These are phyloP conservation scores for Amanita rimosa DNA, from an alignment of 768 basidiomycete species.

Conservation along the genomic window DNA sequence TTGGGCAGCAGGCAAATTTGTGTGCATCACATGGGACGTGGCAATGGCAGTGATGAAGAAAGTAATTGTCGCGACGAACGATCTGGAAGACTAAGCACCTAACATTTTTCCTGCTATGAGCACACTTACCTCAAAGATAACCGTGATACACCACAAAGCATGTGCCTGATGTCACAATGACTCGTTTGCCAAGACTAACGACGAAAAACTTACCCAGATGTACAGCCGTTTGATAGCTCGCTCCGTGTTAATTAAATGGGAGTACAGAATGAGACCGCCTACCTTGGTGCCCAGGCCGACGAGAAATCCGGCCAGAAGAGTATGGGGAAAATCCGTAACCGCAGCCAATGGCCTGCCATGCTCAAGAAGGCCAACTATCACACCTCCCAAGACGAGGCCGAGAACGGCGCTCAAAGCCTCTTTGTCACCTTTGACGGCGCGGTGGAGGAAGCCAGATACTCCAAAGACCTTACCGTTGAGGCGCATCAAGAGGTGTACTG, in stretches of 20 bases:
- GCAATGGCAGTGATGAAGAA: conserved; percentile 39
- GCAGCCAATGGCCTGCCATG: conserved; percentile 18
- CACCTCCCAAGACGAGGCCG: conserved; percentile 41
- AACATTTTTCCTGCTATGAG: conserved; percentile 7
- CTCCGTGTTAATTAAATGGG: conserved; percentile 5
- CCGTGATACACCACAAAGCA: conserved; percentile 50
- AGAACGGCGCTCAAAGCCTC: conserved; percentile 30
- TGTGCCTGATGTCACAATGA: conserved; percentile 31
- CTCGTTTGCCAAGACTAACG: neutral
- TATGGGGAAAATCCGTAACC: conserved; percentile 15
- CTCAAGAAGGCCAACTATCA: conserved; percentile 29
- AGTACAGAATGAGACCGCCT: neutral
- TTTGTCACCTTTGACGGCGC: conserved; percentile 29
- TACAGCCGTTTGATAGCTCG: conserved; percentile 52
- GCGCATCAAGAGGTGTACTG: conserved; percentile 39
- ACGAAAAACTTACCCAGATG: conserved; percentile 37
- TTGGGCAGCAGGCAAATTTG: conserved; percentile 18
- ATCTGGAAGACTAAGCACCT: conserved; percentile 22
- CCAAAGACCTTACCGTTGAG: conserved; percentile 49
- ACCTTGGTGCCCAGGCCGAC: conserved; percentile 53
- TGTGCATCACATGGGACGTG: conserved; percentile 30
- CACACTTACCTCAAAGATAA: conserved; percentile 37
- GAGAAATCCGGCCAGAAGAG: conserved; percentile 38
- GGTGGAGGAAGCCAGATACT: conserved; percentile 50
- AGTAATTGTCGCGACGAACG: conserved; percentile 39